A percentile compares a stretch with the other conserved stretches of the same genome.
Evolutionary conservation across 768 basidiomycete species (phyloP).

Genomic region (Fibroporia radiculosa): DNA sequence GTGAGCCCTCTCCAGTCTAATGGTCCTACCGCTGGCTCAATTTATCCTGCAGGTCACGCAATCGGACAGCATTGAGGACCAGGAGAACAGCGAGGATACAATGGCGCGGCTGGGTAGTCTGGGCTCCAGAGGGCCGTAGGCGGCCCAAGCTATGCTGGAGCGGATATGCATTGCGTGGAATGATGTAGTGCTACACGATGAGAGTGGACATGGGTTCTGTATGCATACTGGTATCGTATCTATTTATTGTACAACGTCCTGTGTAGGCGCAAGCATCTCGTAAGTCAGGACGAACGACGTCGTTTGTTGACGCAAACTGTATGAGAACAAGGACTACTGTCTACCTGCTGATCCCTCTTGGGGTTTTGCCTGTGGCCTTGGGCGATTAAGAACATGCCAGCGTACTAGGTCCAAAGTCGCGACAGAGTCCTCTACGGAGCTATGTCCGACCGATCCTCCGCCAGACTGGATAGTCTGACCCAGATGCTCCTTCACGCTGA

Average conservation of each 20-base stretch:
- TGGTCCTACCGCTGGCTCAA: neutral
- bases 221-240: too few species aligned
- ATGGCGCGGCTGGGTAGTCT: constrained; percentile 52
- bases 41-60: constrained; percentile 59
- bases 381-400: constrained; percentile 67
- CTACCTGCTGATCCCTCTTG: neutral
- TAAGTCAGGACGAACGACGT: too few species aligned
- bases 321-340: too few species aligned
- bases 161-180: too few species aligned
- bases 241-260: too few species aligned
- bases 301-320: too few species aligned
- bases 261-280: too few species aligned
- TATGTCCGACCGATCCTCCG: constrained; percentile 73
- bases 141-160: too few species aligned
- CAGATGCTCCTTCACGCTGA: constrained; percentile 76
- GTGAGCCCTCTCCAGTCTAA: constrained; percentile 23
- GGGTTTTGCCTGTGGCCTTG: constrained; percentile 24
- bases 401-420: constrained; percentile 85
- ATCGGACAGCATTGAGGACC: constrained; percentile 77
- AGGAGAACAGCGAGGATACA: constrained; percentile 77
- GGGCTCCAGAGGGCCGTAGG: constrained; percentile 46
- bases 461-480: constrained; percentile 78
- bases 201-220: neutral
- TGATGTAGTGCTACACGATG: too few species aligned
- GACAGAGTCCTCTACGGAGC: constrained; percentile 82